Conservation (phyloP, 495 filamentous ascomycete species). For the Aspergillus avenaceus region DNA sequence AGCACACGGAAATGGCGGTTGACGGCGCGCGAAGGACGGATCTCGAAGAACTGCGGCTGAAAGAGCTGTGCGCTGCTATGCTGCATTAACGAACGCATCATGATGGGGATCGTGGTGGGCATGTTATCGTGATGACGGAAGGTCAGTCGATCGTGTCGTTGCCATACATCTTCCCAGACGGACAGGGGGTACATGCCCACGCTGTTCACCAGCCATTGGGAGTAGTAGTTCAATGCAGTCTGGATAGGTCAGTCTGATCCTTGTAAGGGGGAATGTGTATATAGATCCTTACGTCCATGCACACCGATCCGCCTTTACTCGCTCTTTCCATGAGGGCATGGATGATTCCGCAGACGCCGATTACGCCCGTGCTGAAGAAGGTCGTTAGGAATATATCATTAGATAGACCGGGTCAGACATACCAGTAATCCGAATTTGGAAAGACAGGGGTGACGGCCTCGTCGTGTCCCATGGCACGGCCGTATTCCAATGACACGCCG, state of each 20-base stretch:
- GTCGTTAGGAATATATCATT: background rate
- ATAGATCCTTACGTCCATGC: conserved; percentile 14
- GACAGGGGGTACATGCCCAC: conserved; percentile 9
- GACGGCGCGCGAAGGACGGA: background rate
- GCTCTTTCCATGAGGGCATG: conserved; percentile 29
- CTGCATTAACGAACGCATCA: conserved; percentile 7
- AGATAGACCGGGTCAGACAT: background rate
- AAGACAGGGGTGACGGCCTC: conserved; percentile 18
- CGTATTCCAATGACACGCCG: conserved; percentile 14
- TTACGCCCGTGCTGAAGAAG: conserved; percentile 21
- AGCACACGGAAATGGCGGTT: background rate
- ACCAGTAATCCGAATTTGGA: conserved; percentile 20
- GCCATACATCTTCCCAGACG: conserved; percentile 10
- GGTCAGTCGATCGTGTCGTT: background rate
- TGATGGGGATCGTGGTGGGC: conserved; percentile 5
- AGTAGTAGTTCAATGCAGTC: conserved; percentile 24
- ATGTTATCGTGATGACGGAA: conserved; percentile 13
- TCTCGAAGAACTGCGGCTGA: conserved; percentile 15
- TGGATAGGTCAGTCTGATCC: background rate
- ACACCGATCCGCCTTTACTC: conserved; percentile 28
- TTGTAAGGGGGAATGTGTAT: background rate
- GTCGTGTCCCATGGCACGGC: conserved; percentile 25
- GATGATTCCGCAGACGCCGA: conserved; percentile 24
- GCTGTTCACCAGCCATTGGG: conserved; percentile 22
- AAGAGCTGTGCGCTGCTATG: conserved; percentile 7